Evolutionary conservation across 805 yeast genomes (phyloP).

Genomic region (Osmozyma mogii): DNA sequence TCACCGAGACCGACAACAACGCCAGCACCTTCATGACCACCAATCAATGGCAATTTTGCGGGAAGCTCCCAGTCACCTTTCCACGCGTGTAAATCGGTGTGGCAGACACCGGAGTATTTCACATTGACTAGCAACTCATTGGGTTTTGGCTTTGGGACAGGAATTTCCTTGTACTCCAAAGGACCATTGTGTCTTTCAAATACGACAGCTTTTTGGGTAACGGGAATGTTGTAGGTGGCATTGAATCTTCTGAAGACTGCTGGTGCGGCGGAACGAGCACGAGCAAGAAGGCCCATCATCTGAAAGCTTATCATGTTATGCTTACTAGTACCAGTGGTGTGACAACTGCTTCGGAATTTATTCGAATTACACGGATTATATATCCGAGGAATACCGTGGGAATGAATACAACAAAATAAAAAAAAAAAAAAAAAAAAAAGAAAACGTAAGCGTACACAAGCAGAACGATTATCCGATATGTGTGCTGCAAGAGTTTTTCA

Average conservation of each 20-base stretch:
- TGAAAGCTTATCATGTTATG: too few relatives aligned
- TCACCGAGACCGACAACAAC: conserved; percentile 8
- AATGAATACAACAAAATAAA: too few relatives aligned
- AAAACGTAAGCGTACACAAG: too few relatives aligned
- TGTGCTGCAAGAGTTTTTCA: too few relatives aligned
- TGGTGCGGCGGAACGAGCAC: not conserved
- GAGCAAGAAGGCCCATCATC: too few relatives aligned
- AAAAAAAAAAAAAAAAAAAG: too few relatives aligned
- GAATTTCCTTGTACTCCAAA: conserved; percentile 8
- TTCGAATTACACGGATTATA: too few relatives aligned
- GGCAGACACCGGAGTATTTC: conserved; percentile 9
- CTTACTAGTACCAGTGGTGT: too few relatives aligned
- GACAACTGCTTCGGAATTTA: too few relatives aligned
- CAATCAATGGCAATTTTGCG: conserved; percentile 8
- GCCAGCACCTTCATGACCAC: conserved; percentile 10
- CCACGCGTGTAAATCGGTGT: conserved; percentile 10
- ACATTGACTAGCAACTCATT: conserved; percentile 8
- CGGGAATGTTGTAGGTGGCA: conserved; percentile 2
- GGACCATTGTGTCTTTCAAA: conserved; percentile 8
- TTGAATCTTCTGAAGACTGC: conserved; percentile 1
- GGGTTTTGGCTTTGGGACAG: conserved; percentile 6
- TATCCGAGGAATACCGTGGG: not conserved
- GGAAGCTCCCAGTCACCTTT: conserved; percentile 8
- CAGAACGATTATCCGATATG: too few relatives aligned
- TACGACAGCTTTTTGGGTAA: conserved; percentile 7